Evolutionary conservation across 2,329 filamentous ascomycete species (phyloP).

Genomic region (Westerdykella sp.): DNA sequence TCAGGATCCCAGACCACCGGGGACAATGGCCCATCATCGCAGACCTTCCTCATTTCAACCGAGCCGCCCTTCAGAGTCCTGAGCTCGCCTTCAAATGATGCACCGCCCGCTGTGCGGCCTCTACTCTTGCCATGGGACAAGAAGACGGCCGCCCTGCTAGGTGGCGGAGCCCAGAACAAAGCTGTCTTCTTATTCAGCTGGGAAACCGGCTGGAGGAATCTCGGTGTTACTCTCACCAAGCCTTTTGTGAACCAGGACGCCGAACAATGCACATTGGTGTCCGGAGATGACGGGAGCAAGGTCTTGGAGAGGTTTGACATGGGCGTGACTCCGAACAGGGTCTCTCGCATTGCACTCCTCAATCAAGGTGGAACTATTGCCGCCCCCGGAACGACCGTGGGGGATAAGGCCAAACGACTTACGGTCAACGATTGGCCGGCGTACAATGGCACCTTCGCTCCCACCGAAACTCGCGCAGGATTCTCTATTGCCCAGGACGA

Average conservation of each 20-base stretch:
- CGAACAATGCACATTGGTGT: slow-evolving; percentile 60
- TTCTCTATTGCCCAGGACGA: slow-evolving; percentile 66
- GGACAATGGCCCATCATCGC: slow-evolving; percentile 52
- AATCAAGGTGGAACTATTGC: slow-evolving; percentile 52
- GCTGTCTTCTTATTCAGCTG: slow-evolving; percentile 68
- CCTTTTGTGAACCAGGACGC: slow-evolving; percentile 55
- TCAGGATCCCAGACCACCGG: slow-evolving; percentile 63
- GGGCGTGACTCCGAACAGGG: slow-evolving; percentile 64
- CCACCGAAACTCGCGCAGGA: slow-evolving; percentile 56
- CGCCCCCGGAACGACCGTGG: slow-evolving; percentile 45
- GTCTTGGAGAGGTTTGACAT: slow-evolving; percentile 74
- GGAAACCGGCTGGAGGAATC: slow-evolving; percentile 58
- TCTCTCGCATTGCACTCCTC: slow-evolving; percentile 63
- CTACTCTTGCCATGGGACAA: slow-evolving; percentile 70
- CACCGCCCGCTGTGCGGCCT: slow-evolving; percentile 60
- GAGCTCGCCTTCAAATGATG: slow-evolving; percentile 42
- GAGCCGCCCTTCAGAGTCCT: slow-evolving; percentile 58
- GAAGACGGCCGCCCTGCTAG: slow-evolving; percentile 65
- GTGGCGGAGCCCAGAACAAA: slow-evolving; percentile 61
- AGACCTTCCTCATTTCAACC: slow-evolving; percentile 69
- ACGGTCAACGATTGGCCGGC: slow-evolving; percentile 62
- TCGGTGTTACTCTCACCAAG: slow-evolving; percentile 57
- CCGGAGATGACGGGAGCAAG: slow-evolving; percentile 69
- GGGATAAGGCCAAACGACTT: slow-evolving; percentile 46
- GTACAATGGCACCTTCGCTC: slow-evolving; percentile 72